Base-by-base conservation (phyloP, 352 stramenopile genomes). In the Globisporangium camurandrum region DNA sequence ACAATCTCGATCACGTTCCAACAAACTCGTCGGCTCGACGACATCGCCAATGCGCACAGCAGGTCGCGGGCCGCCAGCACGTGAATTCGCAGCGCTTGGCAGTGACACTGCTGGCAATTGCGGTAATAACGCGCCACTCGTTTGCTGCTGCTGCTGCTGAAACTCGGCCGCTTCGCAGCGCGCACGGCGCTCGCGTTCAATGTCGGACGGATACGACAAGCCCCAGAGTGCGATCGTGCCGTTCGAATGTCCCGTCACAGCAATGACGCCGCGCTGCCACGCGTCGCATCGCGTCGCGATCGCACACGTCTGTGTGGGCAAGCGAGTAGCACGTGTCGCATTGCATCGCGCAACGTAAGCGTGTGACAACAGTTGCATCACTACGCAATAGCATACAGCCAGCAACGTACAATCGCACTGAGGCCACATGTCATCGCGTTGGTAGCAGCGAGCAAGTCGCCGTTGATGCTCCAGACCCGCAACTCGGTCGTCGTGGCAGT, bases 381-480 rank as follows among this genome's bases (percentile, higher is more conserved):
- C 17, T 5, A 39, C 1, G 8, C 36, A 16, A 45, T 12, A 43
- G n/a, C n/a, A n/a, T n/a, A n/a, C n/a, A n/a, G n/a, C 8, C 40
- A 10, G 11, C 40, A 34, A 58, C 66, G 56, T 80, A 91, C 79
- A 39, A 88, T 79, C 14, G 56, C 36, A 39, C 61, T 60, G 16
- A 91, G 64, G 4, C 76, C 75, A 24, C 82, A 69, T 1, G 52
- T 17, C 45, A 62, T 31, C 10, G 72, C 48, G 10, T 48, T 71
- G 1, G 69, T 76, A n/a, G 64, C 66, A 6, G 76, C 77, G 5
- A 91, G 57, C 7, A 91, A 57, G 44, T 91, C 80, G 1, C 80
- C 80, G 24, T 91, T 91, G 42, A 91, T 78, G 53, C 76, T 88
- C 80, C 80, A 91, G 2, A 88, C 37, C 3, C 80, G 75, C 7